A percentile compares a stretch with the other conserved stretches of the same genome.
These are phyloP conservation scores for Epichloe sp. DNA, from an alignment of 2,329 filamentous ascomycete genomes.

Conservation along the genomic window DNA sequence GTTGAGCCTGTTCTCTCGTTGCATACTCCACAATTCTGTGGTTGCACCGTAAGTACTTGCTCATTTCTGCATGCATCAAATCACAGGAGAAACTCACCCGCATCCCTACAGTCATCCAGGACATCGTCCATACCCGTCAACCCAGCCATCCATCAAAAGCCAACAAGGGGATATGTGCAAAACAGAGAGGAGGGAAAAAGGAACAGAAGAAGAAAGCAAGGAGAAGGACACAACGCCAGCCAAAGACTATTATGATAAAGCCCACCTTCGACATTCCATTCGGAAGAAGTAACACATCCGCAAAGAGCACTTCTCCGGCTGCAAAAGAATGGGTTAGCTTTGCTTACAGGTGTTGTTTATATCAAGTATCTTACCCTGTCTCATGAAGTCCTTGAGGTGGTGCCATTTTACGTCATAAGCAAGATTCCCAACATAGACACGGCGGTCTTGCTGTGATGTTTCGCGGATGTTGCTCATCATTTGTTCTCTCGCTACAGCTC, in stretches of 20 bases:
- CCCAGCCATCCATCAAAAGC: slow-evolving; percentile 77
- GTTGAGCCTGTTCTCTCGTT: slow-evolving; percentile 96
- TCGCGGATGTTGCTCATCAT: slow-evolving; percentile 95
- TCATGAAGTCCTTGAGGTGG: slow-evolving; percentile 99
- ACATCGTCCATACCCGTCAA: slow-evolving; percentile 96
- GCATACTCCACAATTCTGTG: slow-evolving; percentile 99
- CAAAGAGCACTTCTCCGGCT: slow-evolving; percentile 99
- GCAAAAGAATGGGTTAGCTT: slow-evolving; percentile 27
- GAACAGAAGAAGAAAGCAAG: slow-evolving; percentile 40
- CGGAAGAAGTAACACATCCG: slow-evolving; percentile 97
- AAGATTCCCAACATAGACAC: slow-evolving; percentile 97
- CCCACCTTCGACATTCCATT: slow-evolving; percentile 99
- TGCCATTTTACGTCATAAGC: slow-evolving; percentile 99
- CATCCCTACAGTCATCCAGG: slow-evolving; percentile 94
- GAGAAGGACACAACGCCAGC: slow-evolving; percentile 40
- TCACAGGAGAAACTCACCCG: slow-evolving; percentile 57
- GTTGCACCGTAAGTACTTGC: neutral
- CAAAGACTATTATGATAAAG: slow-evolving; percentile 74
- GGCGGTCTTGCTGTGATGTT: slow-evolving; percentile 93
- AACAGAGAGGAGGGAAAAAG: slow-evolving; percentile 44
- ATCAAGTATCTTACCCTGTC: slow-evolving; percentile 65
- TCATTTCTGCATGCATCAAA: neutral
- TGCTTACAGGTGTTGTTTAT: slow-evolving; percentile 12
- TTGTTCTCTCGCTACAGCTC: slow-evolving; percentile 70
- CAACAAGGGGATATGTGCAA: slow-evolving; percentile 41